Evolutionary conservation across 2,329 filamentous ascomycete species (phyloP), one percentile per base, ranked within the genome.

Genomic region (Ciborinia camelliae): DNA sequence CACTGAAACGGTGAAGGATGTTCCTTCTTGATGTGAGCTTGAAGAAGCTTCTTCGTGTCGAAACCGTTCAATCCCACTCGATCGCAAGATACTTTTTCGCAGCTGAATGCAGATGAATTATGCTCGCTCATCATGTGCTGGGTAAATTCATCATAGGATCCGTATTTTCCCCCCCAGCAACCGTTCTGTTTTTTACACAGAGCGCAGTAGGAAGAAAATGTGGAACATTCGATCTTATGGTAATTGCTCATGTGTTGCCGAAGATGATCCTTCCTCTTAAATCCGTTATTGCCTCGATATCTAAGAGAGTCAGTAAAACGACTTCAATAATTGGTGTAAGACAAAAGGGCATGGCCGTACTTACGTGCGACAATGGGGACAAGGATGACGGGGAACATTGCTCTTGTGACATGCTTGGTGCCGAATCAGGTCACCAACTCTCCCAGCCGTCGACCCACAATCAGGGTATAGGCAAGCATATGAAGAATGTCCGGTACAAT

Each of bases 1-100:
- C 68, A 71, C 41, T 68, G 67, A 37, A 65, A 69, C 26, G 63
- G 63, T 18, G 67, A 66, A 15, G 52, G 48, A 37, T 71, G 69
- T 1, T 69, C 65, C 6, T 67, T 66, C 47, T 68, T 71, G 8
- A 66, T 28, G 39, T 71, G 69, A 39, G 28, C n/a, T 12, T 59
- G 32, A 18, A 69, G 15, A 3, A 66, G 51, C 28, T 67, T 55
- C 1, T 69, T 48, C 4, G 50, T 62, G 1, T 47, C 50, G 9
- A 62, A 62, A 4, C 60, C 60, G 9, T 62, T 54, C 5, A 18
- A 18, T 35, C 50, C 60, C 8, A 62, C 60, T n/a, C 60, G 30
- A 35, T 62, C 60, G 37, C 60, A 62, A 1, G 26, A 23, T 1
- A 2, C 0, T 45, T 39, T 48, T 2, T 28, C 2, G 15, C 60